Conservation (phyloP, 495 filamentous ascomycete genomes). For the Bathelium albidoporum region DNA sequence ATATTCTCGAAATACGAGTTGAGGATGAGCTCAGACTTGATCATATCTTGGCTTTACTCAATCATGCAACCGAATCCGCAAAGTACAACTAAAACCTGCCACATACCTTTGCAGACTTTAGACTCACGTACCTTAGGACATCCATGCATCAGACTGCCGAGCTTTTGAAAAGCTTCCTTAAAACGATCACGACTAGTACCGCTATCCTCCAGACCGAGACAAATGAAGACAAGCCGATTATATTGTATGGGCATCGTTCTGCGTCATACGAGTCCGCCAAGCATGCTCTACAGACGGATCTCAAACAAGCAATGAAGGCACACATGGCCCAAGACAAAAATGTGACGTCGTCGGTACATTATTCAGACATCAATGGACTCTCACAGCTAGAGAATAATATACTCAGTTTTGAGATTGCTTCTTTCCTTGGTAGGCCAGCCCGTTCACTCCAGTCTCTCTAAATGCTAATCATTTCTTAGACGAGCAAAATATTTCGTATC, state of each 20-base stretch:
- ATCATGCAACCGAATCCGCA: slow-evolving; percentile 11
- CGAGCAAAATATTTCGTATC: slow-evolving; percentile 14
- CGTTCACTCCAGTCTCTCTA: not conserved
- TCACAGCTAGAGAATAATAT: slow-evolving; percentile 19
- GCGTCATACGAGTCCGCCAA: slow-evolving; percentile 16
- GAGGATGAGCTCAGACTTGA: slow-evolving; percentile 13
- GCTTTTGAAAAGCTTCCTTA: slow-evolving; percentile 13
- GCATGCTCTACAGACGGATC: slow-evolving; percentile 14
- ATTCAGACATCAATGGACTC: slow-evolving; percentile 20
- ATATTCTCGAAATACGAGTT: slow-evolving; percentile 14
- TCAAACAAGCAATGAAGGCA: slow-evolving; percentile 17
- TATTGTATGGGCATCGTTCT: slow-evolving; percentile 10
- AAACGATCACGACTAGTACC: slow-evolving; percentile 9
- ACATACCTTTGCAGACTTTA: not conserved
- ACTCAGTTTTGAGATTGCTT: slow-evolving; percentile 15
- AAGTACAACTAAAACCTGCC: slow-evolving; percentile 2
- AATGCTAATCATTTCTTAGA: slow-evolving; percentile 1
- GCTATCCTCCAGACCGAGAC: slow-evolving; percentile 17
- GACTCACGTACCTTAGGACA: not conserved
- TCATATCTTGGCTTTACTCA: slow-evolving; percentile 15
- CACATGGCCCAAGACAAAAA: slow-evolving; percentile 11
- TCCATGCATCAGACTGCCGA: slow-evolving; percentile 13
- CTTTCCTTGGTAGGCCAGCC: slow-evolving; percentile 14
- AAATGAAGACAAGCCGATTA: slow-evolving; percentile 15
- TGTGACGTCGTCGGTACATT: slow-evolving; percentile 20